Percentiles rank a stretch among this genome's conserved stretches.
Evolutionary conservation across 2,329 filamentous ascomycete genomes (phyloP).

Genomic region (Penicillium brasilianum): DNA sequence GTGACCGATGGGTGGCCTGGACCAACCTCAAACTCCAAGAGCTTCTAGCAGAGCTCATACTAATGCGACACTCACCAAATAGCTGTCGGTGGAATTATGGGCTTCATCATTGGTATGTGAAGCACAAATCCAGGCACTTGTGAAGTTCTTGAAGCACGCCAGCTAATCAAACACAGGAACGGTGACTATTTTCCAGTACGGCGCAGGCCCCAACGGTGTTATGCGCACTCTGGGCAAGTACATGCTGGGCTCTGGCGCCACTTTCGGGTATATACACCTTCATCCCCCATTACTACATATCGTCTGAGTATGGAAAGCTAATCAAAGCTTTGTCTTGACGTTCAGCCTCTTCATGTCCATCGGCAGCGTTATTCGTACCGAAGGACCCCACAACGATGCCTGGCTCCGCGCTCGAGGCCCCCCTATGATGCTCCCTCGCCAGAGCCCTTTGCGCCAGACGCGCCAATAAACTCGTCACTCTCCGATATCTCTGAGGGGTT

Average conservation of each 20-base stretch:
- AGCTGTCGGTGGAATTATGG: constrained; percentile 96
- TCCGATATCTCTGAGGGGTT: constrained; percentile 12
- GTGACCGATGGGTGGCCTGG: constrained; percentile 48
- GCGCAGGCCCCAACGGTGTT: constrained; percentile 89
- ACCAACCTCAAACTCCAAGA: not conserved
- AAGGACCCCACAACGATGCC: constrained; percentile 76
- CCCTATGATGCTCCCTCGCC: constrained; percentile 69
- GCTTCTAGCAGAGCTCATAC: constrained; percentile 13
- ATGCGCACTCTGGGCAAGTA: constrained; percentile 95
- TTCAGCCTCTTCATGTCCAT: constrained; percentile 95
- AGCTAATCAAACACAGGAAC: constrained; percentile 63
- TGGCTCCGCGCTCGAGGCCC: constrained; percentile 75
- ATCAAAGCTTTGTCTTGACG: not conserved
- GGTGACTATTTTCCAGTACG: constrained; percentile 93
- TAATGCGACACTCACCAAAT: constrained; percentile 27
- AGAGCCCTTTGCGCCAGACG: constrained; percentile 41
- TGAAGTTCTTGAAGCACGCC: not conserved
- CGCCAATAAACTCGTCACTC: constrained; percentile 35
- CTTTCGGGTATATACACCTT: constrained; percentile 77
- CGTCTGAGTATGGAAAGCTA: not conserved
- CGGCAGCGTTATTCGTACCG: constrained; percentile 92
- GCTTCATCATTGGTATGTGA: constrained; percentile 88
- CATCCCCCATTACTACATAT: not conserved
- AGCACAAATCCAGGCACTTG: not conserved
- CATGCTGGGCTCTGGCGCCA: constrained; percentile 92